A percentile compares a stretch with the other conserved stretches of the same genome.
Evolutionary conservation across 441 rosid genomes (phyloP).

Genomic region (Hura crepitans): DNA sequence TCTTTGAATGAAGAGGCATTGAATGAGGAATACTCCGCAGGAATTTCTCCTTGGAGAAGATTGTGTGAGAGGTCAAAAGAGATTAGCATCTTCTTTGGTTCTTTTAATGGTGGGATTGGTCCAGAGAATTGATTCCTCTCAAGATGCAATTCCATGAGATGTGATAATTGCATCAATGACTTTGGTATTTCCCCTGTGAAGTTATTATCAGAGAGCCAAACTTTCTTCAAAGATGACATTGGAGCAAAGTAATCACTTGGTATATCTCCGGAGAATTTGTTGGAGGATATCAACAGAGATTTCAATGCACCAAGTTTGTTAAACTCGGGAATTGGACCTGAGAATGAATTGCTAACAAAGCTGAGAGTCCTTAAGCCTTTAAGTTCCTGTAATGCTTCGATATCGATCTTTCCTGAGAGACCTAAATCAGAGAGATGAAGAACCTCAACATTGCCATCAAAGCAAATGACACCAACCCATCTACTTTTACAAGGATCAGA

Average conservation of each 20-base stretch:
- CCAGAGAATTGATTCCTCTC: slow-evolving; percentile 68
- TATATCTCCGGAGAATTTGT: slow-evolving; percentile 61
- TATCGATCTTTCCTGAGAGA: slow-evolving; percentile 48
- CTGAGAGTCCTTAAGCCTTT: slow-evolving; percentile 49
- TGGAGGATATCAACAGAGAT: slow-evolving; percentile 47
- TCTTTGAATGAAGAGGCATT: slow-evolving; percentile 35
- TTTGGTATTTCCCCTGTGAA: slow-evolving; percentile 61
- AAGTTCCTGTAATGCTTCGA: slow-evolving; percentile 40
- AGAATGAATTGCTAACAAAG: slow-evolving; percentile 51
- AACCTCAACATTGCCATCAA: slow-evolving; percentile 43
- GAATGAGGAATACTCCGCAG: slow-evolving; percentile 36
- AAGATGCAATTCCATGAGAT: slow-evolving; percentile 58
- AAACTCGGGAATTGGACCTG: slow-evolving; percentile 63
- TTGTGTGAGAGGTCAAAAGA: slow-evolving; percentile 59
- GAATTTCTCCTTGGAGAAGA: slow-evolving; percentile 62
- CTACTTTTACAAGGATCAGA: slow-evolving; percentile 46
- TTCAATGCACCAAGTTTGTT: slow-evolving; percentile 48
- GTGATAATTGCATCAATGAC: slow-evolving; percentile 41
- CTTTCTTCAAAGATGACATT: slow-evolving; percentile 53
- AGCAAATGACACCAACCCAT: slow-evolving; percentile 66
- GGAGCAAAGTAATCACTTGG: slow-evolving; percentile 42
- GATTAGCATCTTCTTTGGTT: slow-evolving; percentile 19
- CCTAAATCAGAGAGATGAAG: slow-evolving; percentile 50
- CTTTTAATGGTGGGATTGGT: slow-evolving; percentile 41
- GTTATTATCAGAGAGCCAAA: slow-evolving; percentile 52